Evolutionary conservation across 768 basidiomycete species (phyloP).

Genomic region (Mycena latifolia): DNA sequence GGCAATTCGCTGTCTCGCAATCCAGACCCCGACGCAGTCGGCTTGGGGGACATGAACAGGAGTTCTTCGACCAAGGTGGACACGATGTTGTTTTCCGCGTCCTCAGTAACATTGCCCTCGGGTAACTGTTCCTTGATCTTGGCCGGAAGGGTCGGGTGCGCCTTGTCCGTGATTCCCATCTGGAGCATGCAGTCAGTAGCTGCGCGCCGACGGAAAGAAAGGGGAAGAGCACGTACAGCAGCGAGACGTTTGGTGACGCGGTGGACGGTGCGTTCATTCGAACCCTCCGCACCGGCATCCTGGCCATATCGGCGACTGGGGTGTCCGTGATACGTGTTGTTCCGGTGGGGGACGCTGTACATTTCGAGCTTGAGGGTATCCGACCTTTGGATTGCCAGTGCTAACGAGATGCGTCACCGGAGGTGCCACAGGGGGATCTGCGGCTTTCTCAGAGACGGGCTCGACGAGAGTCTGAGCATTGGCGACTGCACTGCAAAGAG

Average conservation of each 20-base stretch:
- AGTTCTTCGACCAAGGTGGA: constrained; percentile 73
- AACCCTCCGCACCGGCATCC: constrained; percentile 45
- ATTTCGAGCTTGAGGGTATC: constrained; percentile 75
- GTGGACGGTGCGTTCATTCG: constrained; percentile 55
- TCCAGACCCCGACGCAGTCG: constrained; percentile 52
- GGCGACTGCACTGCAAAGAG: neutral
- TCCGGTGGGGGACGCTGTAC: constrained; percentile 65
- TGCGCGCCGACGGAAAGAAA: neutral
- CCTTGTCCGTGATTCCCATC: constrained; percentile 82
- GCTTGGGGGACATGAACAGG: constrained; percentile 56
- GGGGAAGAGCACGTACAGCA: constrained; percentile 62
- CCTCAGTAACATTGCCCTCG: constrained; percentile 59
- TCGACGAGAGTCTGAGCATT: constrained; percentile 12
- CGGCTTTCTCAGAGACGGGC: constrained; percentile 20
- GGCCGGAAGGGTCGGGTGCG: constrained; percentile 63
- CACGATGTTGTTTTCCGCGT: constrained; percentile 74
- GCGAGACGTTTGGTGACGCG: constrained; percentile 70
- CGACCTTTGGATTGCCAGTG: constrained; percentile 62
- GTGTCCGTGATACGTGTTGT: constrained; percentile 56
- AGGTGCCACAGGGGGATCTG: constrained; percentile 35
- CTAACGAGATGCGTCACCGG: constrained; percentile 63
- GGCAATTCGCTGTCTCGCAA: constrained; percentile 52
- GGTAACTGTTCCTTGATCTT: constrained; percentile 67
- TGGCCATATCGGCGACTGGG: constrained; percentile 39
- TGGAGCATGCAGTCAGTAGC: constrained; percentile 39